A percentile compares a stretch with the other conserved stretches of the same genome.
Evolutionary conservation across 1,284 basidiomycete species (phyloP).

Genomic region (Lignosus rhinocerotis): DNA sequence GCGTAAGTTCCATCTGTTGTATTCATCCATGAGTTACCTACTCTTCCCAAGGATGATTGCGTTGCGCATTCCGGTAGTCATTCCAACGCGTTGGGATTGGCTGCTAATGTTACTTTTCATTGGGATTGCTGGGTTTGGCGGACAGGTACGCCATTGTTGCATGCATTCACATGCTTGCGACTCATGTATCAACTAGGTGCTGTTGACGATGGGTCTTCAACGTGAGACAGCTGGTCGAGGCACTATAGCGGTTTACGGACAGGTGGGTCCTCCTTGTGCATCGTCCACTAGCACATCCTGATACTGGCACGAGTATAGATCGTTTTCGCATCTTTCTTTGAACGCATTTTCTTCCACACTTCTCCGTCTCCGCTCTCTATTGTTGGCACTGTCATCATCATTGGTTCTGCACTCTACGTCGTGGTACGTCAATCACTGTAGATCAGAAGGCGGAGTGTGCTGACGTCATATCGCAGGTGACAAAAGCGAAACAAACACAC

Average conservation of each 20-base stretch:
- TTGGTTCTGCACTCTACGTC: constrained; percentile 60
- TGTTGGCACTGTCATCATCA: constrained; percentile 57
- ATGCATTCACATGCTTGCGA: background rate
- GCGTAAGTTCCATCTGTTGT: constrained; percentile 38
- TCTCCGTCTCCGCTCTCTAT: constrained; percentile 53
- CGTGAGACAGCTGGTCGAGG: constrained; percentile 65
- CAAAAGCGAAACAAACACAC: constrained; percentile 25
- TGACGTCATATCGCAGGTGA: background rate
- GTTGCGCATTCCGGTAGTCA: constrained; percentile 41
- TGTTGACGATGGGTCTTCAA: constrained; percentile 65
- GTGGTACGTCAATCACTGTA: constrained; percentile 39
- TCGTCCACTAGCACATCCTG: background rate
- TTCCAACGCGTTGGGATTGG: constrained; percentile 51
- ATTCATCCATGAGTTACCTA: background rate
- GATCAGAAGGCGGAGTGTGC: background rate
- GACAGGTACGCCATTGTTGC: constrained; percentile 41
- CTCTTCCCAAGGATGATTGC: constrained; percentile 42
- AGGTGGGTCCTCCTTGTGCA: constrained; percentile 36
- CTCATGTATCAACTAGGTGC: constrained; percentile 35
- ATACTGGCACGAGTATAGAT: constrained; percentile 44
- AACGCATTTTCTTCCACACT: constrained; percentile 61
- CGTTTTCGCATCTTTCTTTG: constrained; percentile 59
- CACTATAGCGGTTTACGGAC: constrained; percentile 61
- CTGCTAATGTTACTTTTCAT: constrained; percentile 46
- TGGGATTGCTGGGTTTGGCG: constrained; percentile 60